phyloP scores from a whole-genome alignment of 257 asterid species.

The Fraxinus anomala region DNA sequence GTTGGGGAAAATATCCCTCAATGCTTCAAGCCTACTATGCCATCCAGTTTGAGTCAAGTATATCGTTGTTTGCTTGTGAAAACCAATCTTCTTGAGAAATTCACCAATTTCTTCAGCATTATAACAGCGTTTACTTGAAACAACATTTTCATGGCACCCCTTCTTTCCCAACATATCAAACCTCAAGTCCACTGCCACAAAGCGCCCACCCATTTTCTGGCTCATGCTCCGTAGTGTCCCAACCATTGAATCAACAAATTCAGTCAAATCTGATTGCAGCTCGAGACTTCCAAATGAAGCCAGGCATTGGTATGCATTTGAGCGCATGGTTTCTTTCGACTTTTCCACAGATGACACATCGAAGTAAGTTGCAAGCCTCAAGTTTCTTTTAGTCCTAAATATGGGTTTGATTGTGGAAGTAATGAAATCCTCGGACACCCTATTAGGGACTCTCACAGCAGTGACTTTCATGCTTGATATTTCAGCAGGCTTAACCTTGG shows the following conservation, averaged over 20 bases:
- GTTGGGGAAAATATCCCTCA: slow-evolving; percentile 58
- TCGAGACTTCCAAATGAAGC: slow-evolving; percentile 54
- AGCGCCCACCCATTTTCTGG: slow-evolving; percentile 43
- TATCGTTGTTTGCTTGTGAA: slow-evolving; percentile 42
- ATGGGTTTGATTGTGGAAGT: slow-evolving; percentile 44
- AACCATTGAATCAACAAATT: slow-evolving; percentile 48
- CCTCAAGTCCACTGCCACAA: slow-evolving; percentile 57
- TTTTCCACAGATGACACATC: slow-evolving; percentile 19
- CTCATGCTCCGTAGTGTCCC: slow-evolving; percentile 53
- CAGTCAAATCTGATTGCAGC: slow-evolving; percentile 40
- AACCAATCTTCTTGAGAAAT: slow-evolving; percentile 49
- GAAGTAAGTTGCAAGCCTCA: slow-evolving; percentile 44
- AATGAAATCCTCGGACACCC: slow-evolving; percentile 44
- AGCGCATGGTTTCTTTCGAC: slow-evolving; percentile 15
- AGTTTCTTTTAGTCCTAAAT: slow-evolving; percentile 32
- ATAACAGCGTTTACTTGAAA: slow-evolving; percentile 28
- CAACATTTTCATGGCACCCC: slow-evolving; percentile 25
- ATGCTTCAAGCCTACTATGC: slow-evolving; percentile 42
- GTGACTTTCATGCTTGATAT: slow-evolving; percentile 25
- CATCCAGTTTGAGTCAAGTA: slow-evolving; percentile 63
- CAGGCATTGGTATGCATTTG: slow-evolving; percentile 35
- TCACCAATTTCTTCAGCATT: slow-evolving; percentile 40
- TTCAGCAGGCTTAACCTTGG: slow-evolving; percentile 31
- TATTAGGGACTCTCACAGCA: slow-evolving; percentile 38
- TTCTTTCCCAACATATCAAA: slow-evolving; percentile 30